Percentiles rank a stretch among this genome's conserved stretches.
Evolutionary conservation across 208 protist species (phyloP).

Genomic region (Trichomonas tenax): DNA sequence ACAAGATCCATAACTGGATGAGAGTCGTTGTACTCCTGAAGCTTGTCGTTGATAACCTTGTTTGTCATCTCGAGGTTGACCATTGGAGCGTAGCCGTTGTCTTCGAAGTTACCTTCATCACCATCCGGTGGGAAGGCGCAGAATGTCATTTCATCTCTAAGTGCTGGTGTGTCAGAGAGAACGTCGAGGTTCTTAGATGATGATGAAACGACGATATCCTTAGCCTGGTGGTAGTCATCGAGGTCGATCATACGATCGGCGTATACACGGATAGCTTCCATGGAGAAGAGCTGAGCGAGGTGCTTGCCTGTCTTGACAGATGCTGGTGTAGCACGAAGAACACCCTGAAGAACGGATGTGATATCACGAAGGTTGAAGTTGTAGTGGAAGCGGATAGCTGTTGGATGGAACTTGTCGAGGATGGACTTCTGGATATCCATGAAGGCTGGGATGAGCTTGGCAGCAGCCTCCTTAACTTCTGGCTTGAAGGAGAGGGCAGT

Average conservation of each 20-base stretch:
- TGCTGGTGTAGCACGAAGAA: slow-evolving; percentile 32
- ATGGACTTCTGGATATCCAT: slow-evolving; percentile 52
- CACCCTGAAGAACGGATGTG: slow-evolving; percentile 76
- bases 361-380: slow-evolving; percentile 94
- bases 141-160: not conserved
- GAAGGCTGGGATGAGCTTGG: slow-evolving; percentile 43
- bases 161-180: not conserved
- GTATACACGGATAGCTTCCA: slow-evolving; percentile 87
- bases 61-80: slow-evolving; percentile 39
- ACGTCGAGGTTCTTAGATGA: not conserved
- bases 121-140: not conserved
- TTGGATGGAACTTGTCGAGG: slow-evolving; percentile 75
- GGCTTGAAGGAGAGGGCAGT: slow-evolving; percentile 31
- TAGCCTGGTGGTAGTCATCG: slow-evolving; percentile 35
- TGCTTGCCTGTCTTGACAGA: slow-evolving; percentile 57
- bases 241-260: slow-evolving; percentile 59
- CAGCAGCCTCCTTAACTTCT: slow-evolving; percentile 23
- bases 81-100: not conserved
- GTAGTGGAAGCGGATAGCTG: slow-evolving; percentile 95
- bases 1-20: slow-evolving; percentile 83
- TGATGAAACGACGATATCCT: not conserved
- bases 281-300: slow-evolving; percentile 72
- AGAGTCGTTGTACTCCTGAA: slow-evolving; percentile 79
- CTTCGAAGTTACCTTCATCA: not conserved
- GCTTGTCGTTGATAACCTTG: slow-evolving; percentile 60